phyloP scores from a whole-genome alignment of 2,329 filamentous ascomycete genomes.

The Dothiorella sarmentorum region DNA sequence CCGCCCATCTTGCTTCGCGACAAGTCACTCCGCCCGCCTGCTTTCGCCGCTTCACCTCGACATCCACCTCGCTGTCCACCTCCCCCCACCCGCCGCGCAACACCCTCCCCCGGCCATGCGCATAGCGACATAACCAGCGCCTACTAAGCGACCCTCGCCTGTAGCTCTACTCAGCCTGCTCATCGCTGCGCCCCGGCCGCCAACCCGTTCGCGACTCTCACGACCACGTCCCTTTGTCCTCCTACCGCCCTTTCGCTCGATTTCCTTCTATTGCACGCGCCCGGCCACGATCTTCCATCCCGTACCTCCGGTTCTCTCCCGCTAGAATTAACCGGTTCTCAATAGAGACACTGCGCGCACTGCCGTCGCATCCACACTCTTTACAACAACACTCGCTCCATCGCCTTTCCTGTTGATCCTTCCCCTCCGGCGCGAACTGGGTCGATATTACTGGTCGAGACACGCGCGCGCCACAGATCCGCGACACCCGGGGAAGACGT shows the following conservation, averaged over 20 bases:
- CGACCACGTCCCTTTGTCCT: neutral
- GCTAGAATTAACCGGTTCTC: neutral
- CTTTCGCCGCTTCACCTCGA: conserved; percentile 21
- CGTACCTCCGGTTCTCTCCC: neutral
- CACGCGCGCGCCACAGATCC: conserved; percentile 6
- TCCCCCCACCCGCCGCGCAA: conserved; percentile 24
- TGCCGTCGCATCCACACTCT: conserved; percentile 16
- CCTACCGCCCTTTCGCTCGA: conserved; percentile 2
- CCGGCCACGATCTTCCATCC: neutral
- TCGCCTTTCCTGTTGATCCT: conserved; percentile 2
- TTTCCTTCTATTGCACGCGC: conserved; percentile 12
- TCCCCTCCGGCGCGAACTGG: neutral
- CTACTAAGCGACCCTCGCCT: conserved; percentile 6
- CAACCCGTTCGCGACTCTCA: conserved; percentile 5
- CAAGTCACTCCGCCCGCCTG: conserved; percentile 5
- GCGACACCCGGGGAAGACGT: neutral
- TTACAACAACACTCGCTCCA: conserved; percentile 14
- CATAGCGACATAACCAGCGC: conserved; percentile 3
- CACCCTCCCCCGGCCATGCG: conserved; percentile 5
- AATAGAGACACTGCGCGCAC: conserved; percentile 9
- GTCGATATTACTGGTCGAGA: neutral
- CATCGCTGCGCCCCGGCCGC: conserved; percentile 11
- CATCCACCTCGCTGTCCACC: conserved; percentile 23
- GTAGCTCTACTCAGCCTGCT: neutral
- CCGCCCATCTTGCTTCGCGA: too few species aligned